A percentile compares a stretch with the other conserved stretches of the same genome.
Evolutionary conservation across 2,329 filamentous ascomycete species (phyloP).

Genomic region (Phyllosticta paracitricarpa): DNA sequence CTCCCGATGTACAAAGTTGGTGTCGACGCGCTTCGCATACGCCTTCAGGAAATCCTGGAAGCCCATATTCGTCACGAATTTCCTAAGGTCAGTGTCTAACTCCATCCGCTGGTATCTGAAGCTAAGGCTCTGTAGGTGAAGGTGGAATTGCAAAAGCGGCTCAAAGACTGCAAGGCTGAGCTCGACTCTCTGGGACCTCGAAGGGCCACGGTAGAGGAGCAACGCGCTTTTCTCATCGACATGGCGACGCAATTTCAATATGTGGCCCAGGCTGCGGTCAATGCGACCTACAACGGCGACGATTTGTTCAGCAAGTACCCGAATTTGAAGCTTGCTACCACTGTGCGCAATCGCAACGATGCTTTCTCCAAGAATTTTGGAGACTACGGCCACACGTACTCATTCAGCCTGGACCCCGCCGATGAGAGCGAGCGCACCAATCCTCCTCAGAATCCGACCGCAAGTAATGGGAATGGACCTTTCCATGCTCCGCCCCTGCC

Average conservation of each 20-base stretch:
- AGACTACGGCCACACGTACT: slow-evolving; percentile 17
- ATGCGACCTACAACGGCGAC: slow-evolving; percentile 24
- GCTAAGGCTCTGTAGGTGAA: slow-evolving; percentile 2
- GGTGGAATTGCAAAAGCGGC: slow-evolving; percentile 19
- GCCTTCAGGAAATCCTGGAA: slow-evolving; percentile 34
- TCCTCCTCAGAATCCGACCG: no score
- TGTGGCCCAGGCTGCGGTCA: slow-evolving; percentile 24
- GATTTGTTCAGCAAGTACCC: slow-evolving; percentile 25
- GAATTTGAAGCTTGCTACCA: slow-evolving; percentile 24
- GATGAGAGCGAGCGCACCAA: neutral
- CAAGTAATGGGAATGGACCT: no score
- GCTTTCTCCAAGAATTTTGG: slow-evolving; percentile 19
- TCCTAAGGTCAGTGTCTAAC: slow-evolving; percentile 26
- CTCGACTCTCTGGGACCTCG: slow-evolving; percentile 26
- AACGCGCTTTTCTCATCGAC: slow-evolving; percentile 26
- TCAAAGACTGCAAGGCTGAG: slow-evolving; percentile 14
- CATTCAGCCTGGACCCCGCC: slow-evolving; percentile 12
- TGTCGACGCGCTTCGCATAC: slow-evolving; percentile 29
- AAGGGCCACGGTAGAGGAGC: slow-evolving; percentile 26
- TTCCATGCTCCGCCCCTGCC: no score
- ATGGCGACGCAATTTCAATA: slow-evolving; percentile 32
- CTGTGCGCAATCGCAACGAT: slow-evolving; percentile 20
- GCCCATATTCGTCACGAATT: slow-evolving; percentile 37
- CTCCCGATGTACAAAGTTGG: slow-evolving; percentile 31
- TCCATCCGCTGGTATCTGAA: neutral